Evolutionary conservation across 2,329 filamentous ascomycete species (phyloP).

Genomic region (Diaporthe australafricana): DNA sequence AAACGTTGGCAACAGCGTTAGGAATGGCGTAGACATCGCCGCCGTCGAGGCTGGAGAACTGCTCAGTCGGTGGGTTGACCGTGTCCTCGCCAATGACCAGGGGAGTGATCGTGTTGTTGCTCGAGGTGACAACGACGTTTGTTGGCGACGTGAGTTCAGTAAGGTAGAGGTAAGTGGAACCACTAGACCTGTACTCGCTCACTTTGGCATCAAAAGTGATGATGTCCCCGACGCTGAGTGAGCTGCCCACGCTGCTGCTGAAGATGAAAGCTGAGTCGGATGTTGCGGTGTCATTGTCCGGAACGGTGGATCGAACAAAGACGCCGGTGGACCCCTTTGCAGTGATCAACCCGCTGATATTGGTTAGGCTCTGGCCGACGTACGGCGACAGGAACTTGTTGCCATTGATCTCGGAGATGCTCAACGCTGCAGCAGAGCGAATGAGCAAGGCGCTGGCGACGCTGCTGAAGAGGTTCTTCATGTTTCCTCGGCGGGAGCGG

Average conservation of each 20-base stretch:
- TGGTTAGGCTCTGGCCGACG: conserved; percentile 65
- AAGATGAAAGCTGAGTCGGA: conserved; percentile 77
- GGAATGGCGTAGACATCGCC: conserved; percentile 74
- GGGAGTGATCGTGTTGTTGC: conserved; percentile 64
- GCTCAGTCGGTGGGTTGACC: conserved; percentile 67
- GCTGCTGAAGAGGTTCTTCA: conserved; percentile 5
- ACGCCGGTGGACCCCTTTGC: conserved; percentile 72
- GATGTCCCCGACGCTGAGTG: conserved; percentile 71
- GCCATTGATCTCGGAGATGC: conserved; percentile 75
- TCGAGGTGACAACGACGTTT: conserved; percentile 65
- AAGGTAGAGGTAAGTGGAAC: conserved; percentile 67
- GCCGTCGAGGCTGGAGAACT: conserved; percentile 72
- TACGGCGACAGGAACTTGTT: conserved; percentile 72
- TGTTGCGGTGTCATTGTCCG: conserved; percentile 65
- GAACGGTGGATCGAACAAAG: conserved; percentile 70
- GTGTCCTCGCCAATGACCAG: conserved; percentile 71
- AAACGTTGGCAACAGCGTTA: conserved; percentile 70
- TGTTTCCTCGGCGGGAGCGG: not conserved
- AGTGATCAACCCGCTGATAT: conserved; percentile 73
- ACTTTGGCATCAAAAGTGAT: conserved; percentile 71
- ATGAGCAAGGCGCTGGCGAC: conserved; percentile 10
- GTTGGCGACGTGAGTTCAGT: conserved; percentile 71
- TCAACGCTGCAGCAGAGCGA: conserved; percentile 50
- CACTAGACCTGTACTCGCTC: conserved; percentile 65
- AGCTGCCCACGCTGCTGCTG: conserved; percentile 60